phyloP scores from a whole-genome alignment of 768 basidiomycete genomes.

The Lentinula guzmanii region DNA sequence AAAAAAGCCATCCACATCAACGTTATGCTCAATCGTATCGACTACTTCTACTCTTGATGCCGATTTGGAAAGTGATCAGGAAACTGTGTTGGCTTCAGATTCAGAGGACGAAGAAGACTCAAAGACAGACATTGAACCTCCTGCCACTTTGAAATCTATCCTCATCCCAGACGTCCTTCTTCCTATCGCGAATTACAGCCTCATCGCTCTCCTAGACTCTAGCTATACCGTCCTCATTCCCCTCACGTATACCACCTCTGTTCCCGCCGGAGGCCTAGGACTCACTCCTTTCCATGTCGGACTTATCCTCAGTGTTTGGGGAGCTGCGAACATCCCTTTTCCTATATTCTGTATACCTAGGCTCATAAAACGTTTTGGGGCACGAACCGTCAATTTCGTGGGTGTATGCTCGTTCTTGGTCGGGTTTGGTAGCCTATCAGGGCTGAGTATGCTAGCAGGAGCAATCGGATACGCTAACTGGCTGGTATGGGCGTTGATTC shows the following conservation, averaged over 20 bases:
- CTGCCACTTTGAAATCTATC: neutral
- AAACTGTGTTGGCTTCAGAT: neutral
- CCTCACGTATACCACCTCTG: conserved; percentile 36
- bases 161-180: conserved; percentile 15
- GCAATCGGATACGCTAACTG: conserved; percentile 27
- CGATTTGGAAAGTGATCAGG: neutral
- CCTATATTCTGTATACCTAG: conserved; percentile 49
- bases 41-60: neutral
- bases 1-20: neutral
- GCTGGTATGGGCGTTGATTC: conserved; percentile 22
- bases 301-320: conserved; percentile 38
- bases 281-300: conserved; percentile 47
- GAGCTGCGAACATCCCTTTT: conserved; percentile 45
- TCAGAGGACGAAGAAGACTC: neutral
- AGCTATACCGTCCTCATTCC: conserved; percentile 19
- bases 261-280: conserved; percentile 45
- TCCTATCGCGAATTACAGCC: conserved; percentile 18
- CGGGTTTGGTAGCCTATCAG: conserved; percentile 11
- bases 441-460: conserved; percentile 18
- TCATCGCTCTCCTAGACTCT: conserved; percentile 23
- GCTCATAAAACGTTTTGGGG: conserved; percentile 47
- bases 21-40: conserved; percentile 7
- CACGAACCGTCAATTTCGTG: conserved; percentile 41
- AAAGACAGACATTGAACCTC: neutral
- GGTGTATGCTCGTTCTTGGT: conserved; percentile 22